These are phyloP conservation scores for Huntiella moniliformis DNA, from an alignment of 2,329 filamentous ascomycete species.

Conservation along the genomic window DNA sequence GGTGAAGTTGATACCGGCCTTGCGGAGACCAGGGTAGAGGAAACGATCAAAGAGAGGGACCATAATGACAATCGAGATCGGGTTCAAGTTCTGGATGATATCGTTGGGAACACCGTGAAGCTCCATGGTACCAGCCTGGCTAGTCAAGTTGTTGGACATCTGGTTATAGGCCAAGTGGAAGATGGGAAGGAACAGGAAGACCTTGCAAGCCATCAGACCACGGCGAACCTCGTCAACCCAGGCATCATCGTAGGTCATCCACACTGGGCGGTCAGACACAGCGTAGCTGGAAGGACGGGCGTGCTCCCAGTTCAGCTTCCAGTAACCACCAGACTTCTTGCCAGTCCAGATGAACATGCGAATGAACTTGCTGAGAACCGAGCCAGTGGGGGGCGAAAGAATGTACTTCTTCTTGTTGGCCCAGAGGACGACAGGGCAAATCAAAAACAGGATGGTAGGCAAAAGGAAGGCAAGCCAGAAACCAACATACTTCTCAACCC, in stretches of 20 bases:
- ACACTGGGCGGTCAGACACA: constrained; percentile 35
- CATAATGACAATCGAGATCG: constrained; percentile 56
- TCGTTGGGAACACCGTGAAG: constrained; percentile 60
- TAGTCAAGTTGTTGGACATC: constrained; percentile 40
- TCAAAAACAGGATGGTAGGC: constrained; percentile 44
- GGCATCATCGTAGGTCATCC: constrained; percentile 70
- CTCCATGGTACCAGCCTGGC: constrained; percentile 47
- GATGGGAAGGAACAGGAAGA: constrained; percentile 51
- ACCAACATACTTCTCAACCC: constrained; percentile 56
- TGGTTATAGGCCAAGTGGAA: constrained; percentile 42
- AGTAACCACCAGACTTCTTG: constrained; percentile 43
- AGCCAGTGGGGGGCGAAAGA: constrained; percentile 48
- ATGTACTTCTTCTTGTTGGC: constrained; percentile 43
- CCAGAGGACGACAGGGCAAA: constrained; percentile 42
- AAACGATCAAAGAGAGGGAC: constrained; percentile 52
- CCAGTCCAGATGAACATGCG: constrained; percentile 40
- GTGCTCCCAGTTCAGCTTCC: constrained; percentile 47
- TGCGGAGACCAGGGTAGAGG: constrained; percentile 50
- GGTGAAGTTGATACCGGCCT: constrained; percentile 44
- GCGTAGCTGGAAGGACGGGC: constrained; percentile 48
- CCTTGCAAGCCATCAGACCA: constrained; percentile 49
- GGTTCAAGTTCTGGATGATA: constrained; percentile 56
- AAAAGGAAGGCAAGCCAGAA: constrained; percentile 57
- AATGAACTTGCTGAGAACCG: constrained; percentile 49
- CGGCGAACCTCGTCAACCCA: constrained; percentile 66